Conservation (phyloP, 208 protist species). For the Naegleria gruberi region DNA sequence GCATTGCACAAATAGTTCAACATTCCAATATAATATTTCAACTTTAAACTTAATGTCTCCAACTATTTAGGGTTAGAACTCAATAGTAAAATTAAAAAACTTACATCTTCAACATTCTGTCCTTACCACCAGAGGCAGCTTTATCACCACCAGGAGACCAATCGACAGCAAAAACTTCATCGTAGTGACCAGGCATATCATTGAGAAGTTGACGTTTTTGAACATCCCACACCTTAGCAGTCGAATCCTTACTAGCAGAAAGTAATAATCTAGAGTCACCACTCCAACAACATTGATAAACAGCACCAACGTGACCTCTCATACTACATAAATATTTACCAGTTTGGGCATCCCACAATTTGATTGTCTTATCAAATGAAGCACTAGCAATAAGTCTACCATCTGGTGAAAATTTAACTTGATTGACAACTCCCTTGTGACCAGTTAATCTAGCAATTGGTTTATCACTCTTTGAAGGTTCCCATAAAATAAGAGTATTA, state of each 20-base stretch:
- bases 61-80: neutral
- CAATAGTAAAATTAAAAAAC: neutral
- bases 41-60: neutral
- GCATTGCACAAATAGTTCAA: too few species aligned
- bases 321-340: slow-evolving; percentile 84
- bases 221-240: slow-evolving; percentile 89
- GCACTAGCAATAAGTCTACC: slow-evolving; percentile 89
- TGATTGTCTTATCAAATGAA: slow-evolving; percentile 95
- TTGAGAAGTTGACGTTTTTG: slow-evolving; percentile 74
- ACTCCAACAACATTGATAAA: slow-evolving; percentile 94
- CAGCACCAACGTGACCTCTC: slow-evolving; percentile 86
- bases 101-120: slow-evolving; percentile 39
- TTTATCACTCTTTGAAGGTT: slow-evolving; percentile 66
- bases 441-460: slow-evolving; percentile 79
- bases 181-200: slow-evolving; percentile 93
- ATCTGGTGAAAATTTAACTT: slow-evolving; percentile 92
- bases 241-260: slow-evolving; percentile 88
- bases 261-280: slow-evolving; percentile 86
- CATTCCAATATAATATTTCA: too few species aligned
- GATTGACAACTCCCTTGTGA: slow-evolving; percentile 81
- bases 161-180: slow-evolving; percentile 93
- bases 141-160: slow-evolving; percentile 93
- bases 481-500: slow-evolving; percentile 94
- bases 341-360: slow-evolving; percentile 84
- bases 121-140: slow-evolving; percentile 89